Conservation (phyloP, 768 basidiomycete species). For the Russula brevipes region DNA sequence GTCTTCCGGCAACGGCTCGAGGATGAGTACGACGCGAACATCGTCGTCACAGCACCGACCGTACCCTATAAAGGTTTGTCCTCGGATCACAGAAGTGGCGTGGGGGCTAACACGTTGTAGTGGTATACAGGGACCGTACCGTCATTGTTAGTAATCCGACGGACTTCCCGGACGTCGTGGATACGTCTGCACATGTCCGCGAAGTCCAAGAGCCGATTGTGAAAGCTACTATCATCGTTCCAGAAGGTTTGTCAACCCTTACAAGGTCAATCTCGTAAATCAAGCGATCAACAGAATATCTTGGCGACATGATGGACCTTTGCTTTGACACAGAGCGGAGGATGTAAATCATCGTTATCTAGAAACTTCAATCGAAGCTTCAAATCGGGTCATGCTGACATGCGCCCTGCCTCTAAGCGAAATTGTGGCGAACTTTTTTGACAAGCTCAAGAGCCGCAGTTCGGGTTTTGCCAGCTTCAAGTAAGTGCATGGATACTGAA, state of each 20-base stretch:
- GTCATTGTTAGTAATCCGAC: slow-evolving; percentile 84
- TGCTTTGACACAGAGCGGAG: slow-evolving; percentile 81
- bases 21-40: slow-evolving; percentile 92
- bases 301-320: slow-evolving; percentile 95
- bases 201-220: slow-evolving; percentile 91
- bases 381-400: slow-evolving; percentile 71
- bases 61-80: slow-evolving; percentile 82
- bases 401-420: slow-evolving; percentile 86
- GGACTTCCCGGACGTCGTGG: slow-evolving; percentile 84
- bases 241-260: slow-evolving; percentile 58
- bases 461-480: slow-evolving; percentile 92
- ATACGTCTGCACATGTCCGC: slow-evolving; percentile 51
- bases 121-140: slow-evolving; percentile 61
- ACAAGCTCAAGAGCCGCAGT: slow-evolving; percentile 87
- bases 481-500: slow-evolving; percentile 40
- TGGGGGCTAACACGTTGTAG: slow-evolving; percentile 37
- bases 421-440: slow-evolving; percentile 94
- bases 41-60: slow-evolving; percentile 93
- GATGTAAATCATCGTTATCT: slow-evolving; percentile 82
- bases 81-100: slow-evolving; percentile 5
- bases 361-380: slow-evolving; percentile 48
- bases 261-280: not conserved
- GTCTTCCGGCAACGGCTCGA: slow-evolving; percentile 93
- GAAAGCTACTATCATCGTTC: slow-evolving; percentile 89
- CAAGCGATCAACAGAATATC: slow-evolving; percentile 54